These are phyloP conservation scores for Gossypioides kirkii DNA, from an alignment of 345 rosid species.

Conservation along the genomic window DNA sequence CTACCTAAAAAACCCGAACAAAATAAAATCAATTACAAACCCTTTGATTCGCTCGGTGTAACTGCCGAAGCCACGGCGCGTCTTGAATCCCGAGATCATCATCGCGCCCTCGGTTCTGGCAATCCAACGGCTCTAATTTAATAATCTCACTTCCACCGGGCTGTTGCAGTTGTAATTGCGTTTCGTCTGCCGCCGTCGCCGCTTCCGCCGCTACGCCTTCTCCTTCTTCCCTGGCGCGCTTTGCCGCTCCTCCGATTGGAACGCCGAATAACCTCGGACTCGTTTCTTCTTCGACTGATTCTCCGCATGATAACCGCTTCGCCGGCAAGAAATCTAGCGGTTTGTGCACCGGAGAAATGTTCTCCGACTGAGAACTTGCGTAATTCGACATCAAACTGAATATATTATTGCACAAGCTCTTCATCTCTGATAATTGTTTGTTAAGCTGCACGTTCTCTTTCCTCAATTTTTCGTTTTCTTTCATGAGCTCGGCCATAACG, in stretches of 20 bases:
- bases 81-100: conserved; percentile 16
- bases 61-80: conserved; percentile 41
- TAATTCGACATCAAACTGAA: conserved; percentile 46
- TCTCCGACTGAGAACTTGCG: conserved; percentile 25
- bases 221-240: conserved; percentile 43
- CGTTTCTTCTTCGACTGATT: conserved; percentile 18
- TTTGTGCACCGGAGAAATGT: conserved; percentile 14
- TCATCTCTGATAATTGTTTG: conserved; percentile 65
- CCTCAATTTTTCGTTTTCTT: conserved; percentile 75
- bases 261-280: conserved; percentile 68
- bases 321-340: conserved; percentile 38
- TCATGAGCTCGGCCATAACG: conserved; percentile 45
- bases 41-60: conserved; percentile 38
- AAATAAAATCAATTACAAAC: conserved; percentile 33
- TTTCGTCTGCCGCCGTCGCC: conserved; percentile 11
- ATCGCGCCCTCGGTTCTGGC: conserved; percentile 17
- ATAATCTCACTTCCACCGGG: conserved; percentile 18
- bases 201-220: conserved; percentile 11
- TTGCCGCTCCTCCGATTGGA: conserved; percentile 46
- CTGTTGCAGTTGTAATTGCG: conserved; percentile 26
- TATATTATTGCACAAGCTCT: conserved; percentile 55
- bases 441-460: conserved; percentile 56
- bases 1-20: background rate
- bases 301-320: conserved; percentile 21
- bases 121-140: conserved; percentile 42